Conservation (phyloP, 306 rosid genomes). For the Canavalia gladiata region DNA sequence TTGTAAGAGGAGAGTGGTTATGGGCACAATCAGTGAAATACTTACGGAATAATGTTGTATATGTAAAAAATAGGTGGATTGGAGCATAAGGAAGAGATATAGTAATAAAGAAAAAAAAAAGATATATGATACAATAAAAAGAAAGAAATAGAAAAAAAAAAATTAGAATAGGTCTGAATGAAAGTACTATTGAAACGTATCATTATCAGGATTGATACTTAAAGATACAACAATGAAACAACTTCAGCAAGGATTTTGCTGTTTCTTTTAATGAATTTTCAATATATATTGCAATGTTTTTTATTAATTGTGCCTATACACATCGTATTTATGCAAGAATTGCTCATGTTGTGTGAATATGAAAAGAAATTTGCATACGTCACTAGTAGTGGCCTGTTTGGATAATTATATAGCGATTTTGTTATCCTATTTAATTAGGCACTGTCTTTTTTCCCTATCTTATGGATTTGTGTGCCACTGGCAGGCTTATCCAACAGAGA, state of each 20-base stretch:
- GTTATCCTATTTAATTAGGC: neutral
- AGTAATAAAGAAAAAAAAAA: no score
- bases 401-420: neutral
- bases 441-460: neutral
- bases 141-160: no score
- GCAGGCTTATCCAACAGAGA: conserved; percentile 61
- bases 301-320: neutral
- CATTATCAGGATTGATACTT: no score
- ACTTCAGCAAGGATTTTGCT: neutral
- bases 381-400: neutral
- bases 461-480: conserved; percentile 11
- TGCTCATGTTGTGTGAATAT: neutral
- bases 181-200: no score
- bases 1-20: neutral
- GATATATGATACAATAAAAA: no score
- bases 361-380: neutral
- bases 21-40: neutral
- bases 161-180: no score
- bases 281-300: neutral
- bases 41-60: no score
- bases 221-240: neutral
- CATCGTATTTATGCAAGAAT: neutral
- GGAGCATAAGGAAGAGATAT: no score
- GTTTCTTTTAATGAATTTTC: neutral
- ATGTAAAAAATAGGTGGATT: no score